phyloP scores from a whole-genome alignment of 345 rosid genomes.

The Reutealis trisperma region DNA sequence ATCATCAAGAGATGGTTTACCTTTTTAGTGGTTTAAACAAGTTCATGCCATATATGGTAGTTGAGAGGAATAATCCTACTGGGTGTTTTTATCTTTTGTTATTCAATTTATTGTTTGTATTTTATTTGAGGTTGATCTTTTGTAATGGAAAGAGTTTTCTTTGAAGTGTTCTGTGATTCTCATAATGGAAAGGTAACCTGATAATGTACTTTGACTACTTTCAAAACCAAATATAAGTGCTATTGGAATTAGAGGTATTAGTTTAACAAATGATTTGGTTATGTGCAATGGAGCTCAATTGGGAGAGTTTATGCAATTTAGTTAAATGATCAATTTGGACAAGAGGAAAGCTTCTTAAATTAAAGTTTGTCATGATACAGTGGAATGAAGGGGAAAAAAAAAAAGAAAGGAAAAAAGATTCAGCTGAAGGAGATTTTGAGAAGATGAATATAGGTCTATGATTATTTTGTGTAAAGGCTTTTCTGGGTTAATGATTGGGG shows the following conservation, averaged over 20 bases:
- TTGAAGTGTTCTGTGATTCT: not conserved
- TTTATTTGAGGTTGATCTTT: not conserved
- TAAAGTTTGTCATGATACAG: no score
- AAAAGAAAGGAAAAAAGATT: no score
- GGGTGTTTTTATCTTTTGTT: not conserved
- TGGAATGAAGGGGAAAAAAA: not conserved
- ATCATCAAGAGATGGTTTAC: not conserved
- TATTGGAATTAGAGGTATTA: not conserved
- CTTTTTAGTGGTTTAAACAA: not conserved
- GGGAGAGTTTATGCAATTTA: not conserved
- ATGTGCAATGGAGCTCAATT: not conserved
- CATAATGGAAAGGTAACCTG: not conserved
- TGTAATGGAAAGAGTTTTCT: not conserved
- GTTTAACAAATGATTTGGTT: not conserved
- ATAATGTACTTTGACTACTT: not conserved
- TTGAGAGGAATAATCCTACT: not conserved
- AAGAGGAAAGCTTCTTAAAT: no score
- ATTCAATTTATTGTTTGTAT: not conserved
- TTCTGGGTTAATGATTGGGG: not conserved
- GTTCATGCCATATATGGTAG: not conserved
- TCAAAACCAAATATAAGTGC: not conserved
- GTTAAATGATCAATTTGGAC: not conserved
- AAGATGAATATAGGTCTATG: not conserved
- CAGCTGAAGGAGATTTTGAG: not conserved
- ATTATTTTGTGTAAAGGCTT: not conserved